Evolutionary conservation across 805 yeast species (phyloP), one percentile per base, ranked within the genome.

Genomic region (Myxozyma vanderwaltii): DNA sequence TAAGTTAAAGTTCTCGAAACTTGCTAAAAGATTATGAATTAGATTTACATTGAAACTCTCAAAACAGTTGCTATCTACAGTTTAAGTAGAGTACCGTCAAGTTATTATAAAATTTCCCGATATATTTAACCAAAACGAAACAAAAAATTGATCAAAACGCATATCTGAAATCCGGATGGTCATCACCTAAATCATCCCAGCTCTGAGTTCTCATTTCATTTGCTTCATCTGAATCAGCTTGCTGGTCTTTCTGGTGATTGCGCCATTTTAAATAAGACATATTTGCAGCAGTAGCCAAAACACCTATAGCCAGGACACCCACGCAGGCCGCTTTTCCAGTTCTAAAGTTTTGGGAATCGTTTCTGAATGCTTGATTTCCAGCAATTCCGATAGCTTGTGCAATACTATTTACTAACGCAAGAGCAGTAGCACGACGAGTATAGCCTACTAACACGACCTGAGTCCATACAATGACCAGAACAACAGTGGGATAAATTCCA

Each of bases 271-370:
- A 44, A 27, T 52, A 43, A n/a, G 31, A 13, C 3, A 43, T 31
- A 23, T 31, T 31, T 27, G 26, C 35, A 2, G 31, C 27, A 7
- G 48, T 29, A 33, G 48, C 55, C 13, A 51, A 23, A 3, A 33
- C 26, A 73, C 81, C 86, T 26, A 82, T 71, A 65, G 76, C 84
- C 2, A 86, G 78, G 5, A 88, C 75, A 56, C 85, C 78, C 64
- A 85, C 83, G 58, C 89, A 89, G 44, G 89, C 89, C 67, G 83
- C 83, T 71, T 85, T 85, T 55, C 88, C 89, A 66, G 84, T 82
- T 0, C 89, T 89, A 67, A 85, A 48, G 31, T 36, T 26, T 8
- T 35, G 6, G 4, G 17, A 19, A 6, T 48, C 51, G 21, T 48
- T 35, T 4, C 51, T 17, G 39, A 48, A 48, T 15, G 80, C 68